These are phyloP conservation scores for Pleurotus tuber-regium DNA, from an alignment of 768 basidiomycete genomes.

Conservation along the genomic window DNA sequence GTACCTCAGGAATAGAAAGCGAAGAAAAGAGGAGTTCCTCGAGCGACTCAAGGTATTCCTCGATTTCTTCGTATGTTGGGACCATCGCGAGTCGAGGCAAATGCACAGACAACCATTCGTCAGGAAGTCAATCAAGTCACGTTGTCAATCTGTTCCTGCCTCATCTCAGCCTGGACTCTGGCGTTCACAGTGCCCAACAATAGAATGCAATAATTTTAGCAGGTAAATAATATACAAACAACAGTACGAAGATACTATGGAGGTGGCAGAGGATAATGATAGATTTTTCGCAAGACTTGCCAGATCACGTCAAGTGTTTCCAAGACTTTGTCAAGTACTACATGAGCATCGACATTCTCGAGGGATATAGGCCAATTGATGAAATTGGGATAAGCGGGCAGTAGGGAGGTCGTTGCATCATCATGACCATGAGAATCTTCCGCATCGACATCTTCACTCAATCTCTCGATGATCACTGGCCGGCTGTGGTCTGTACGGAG, in stretches of 20 bases:
- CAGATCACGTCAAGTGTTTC: constrained; percentile 40
- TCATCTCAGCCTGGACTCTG: too few species aligned
- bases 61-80: constrained; percentile 60
- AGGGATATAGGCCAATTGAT: constrained; percentile 26
- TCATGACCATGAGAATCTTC: not conserved
- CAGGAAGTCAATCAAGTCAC: not conserved
- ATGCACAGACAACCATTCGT: not conserved
- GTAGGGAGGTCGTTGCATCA: not conserved
- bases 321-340: constrained; percentile 33
- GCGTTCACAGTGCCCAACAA: too few species aligned
- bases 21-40: constrained; percentile 62
- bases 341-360: constrained; percentile 19
- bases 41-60: constrained; percentile 65
- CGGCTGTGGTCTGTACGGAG: too few species aligned
- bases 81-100: constrained; percentile 13
- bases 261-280: constrained; percentile 59
- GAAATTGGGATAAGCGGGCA: constrained; percentile 5
- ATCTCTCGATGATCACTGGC: too few species aligned
- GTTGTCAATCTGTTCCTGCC: not conserved
- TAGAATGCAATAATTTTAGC: not conserved
- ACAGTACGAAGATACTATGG: constrained; percentile 18
- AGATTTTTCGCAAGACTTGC: constrained; percentile 45
- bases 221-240: not conserved
- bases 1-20: constrained; percentile 55
- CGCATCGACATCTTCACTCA: not conserved